These are phyloP conservation scores for Wallacemonas collosoma DNA, from an alignment of 208 protist species.

Conservation along the genomic window DNA sequence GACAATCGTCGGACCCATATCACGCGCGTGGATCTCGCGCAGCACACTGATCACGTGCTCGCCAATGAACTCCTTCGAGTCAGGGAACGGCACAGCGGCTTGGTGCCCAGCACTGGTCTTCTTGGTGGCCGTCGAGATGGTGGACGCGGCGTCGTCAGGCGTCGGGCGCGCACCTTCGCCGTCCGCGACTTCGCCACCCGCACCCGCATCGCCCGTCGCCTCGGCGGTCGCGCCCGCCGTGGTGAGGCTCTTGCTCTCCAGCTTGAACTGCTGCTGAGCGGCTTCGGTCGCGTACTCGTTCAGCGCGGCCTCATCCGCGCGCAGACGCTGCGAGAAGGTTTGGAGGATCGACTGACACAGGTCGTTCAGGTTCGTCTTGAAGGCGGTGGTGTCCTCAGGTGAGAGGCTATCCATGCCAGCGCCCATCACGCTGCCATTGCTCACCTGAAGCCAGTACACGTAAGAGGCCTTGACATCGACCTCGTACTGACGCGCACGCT, in stretches of 20 bases:
- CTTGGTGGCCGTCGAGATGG: neutral
- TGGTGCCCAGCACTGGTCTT: neutral
- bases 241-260: slow-evolving; percentile 11
- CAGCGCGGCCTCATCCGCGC: slow-evolving; percentile 66
- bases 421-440: slow-evolving; percentile 33
- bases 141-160: neutral
- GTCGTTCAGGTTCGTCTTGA: slow-evolving; percentile 55
- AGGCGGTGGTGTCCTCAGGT: slow-evolving; percentile 38
- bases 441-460: slow-evolving; percentile 77
- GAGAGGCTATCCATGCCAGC: slow-evolving; percentile 38
- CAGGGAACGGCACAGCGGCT: slow-evolving; percentile 49
- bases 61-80: slow-evolving; percentile 83
- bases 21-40: slow-evolving; percentile 78
- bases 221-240: neutral
- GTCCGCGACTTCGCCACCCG: slow-evolving; percentile 6
- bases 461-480: slow-evolving; percentile 82
- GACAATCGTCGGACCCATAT: slow-evolving; percentile 91
- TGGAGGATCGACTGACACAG: slow-evolving; percentile 59
- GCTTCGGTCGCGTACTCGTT: slow-evolving; percentile 56
- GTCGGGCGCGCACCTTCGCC: neutral
- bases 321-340: slow-evolving; percentile 74
- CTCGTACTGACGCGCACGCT: slow-evolving; percentile 83
- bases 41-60: slow-evolving; percentile 88
- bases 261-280: slow-evolving; percentile 34
- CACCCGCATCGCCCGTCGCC: neutral